phyloP scores from a whole-genome alignment of 2,329 filamentous ascomycete species.

The Claviceps digitariae region DNA sequence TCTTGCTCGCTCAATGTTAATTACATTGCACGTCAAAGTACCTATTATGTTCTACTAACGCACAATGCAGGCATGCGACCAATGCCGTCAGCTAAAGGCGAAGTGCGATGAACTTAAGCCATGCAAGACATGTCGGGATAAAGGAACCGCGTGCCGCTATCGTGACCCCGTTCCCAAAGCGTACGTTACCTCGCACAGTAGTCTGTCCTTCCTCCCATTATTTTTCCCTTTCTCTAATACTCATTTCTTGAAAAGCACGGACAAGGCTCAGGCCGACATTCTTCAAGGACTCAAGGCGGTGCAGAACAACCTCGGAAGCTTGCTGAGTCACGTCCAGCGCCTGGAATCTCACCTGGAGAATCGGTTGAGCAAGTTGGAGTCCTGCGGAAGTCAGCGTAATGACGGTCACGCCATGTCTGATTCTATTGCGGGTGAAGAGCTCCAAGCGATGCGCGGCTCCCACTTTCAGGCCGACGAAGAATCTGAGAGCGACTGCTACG shows the following conservation, averaged over 20 bases:
- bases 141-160: slow-evolving; percentile 72
- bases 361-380: slow-evolving; percentile 22
- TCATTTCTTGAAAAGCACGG: slow-evolving; percentile 28
- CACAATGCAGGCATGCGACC: slow-evolving; percentile 63
- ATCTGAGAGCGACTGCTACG: slow-evolving; percentile 9
- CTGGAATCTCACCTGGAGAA: slow-evolving; percentile 28
- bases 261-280: slow-evolving; percentile 48
- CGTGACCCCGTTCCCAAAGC: slow-evolving; percentile 84
- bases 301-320: slow-evolving; percentile 21
- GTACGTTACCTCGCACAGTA: slow-evolving; percentile 30
- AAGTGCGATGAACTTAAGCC: slow-evolving; percentile 84
- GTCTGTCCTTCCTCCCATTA: background rate
- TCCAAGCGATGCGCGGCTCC: slow-evolving; percentile 12
- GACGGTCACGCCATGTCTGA: slow-evolving; percentile 14
- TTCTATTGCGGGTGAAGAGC: slow-evolving; percentile 17
- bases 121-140: slow-evolving; percentile 79
- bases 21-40: background rate
- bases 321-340: slow-evolving; percentile 24
- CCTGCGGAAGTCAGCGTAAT: slow-evolving; percentile 7
- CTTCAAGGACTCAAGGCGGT: slow-evolving; percentile 38
- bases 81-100: slow-evolving; percentile 74
- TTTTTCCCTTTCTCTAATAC: slow-evolving; percentile 2
- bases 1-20: background rate
- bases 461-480: slow-evolving; percentile 6
- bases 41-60: slow-evolving; percentile 6